Percentiles rank a stretch among this genome's conserved stretches.
Conservation (phyloP, 768 basidiomycete genomes). For the Kockovaella imperatae region DNA sequence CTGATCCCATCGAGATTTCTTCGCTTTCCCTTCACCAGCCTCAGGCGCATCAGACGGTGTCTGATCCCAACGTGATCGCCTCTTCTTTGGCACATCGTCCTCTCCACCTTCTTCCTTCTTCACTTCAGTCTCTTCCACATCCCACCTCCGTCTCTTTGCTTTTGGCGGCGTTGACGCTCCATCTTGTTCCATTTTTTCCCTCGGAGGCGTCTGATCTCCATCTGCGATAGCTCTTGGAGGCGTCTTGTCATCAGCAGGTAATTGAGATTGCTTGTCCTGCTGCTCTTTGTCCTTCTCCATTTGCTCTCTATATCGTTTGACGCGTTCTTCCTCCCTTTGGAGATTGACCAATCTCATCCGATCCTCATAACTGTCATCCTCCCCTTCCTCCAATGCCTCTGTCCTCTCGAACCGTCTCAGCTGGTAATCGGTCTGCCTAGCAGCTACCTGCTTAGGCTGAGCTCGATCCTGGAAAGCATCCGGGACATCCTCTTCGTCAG, state of each 20-base stretch:
- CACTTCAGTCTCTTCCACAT: conserved; percentile 55
- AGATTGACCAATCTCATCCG: conserved; percentile 84
- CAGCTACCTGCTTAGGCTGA: conserved; percentile 83
- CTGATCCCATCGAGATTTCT: conserved; percentile 96
- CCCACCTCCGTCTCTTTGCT: conserved; percentile 46
- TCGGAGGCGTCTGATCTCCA: conserved; percentile 46
- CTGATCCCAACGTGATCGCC: conserved; percentile 93
- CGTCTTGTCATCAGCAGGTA: conserved; percentile 74
- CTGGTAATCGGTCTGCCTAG: conserved; percentile 91
- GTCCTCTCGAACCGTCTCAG: conserved; percentile 79
- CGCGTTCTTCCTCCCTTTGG: conserved; percentile 86
- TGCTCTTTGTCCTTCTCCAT: conserved; percentile 71
- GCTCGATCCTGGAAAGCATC: conserved; percentile 69
- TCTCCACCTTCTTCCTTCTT: conserved; percentile 63
- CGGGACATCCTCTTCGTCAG: conserved; percentile 76
- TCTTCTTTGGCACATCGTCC: conserved; percentile 69
- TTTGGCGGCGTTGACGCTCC: conserved; percentile 45
- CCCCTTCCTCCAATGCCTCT: conserved; percentile 56
- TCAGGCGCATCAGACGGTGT: conserved; percentile 61
- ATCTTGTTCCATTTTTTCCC: conserved; percentile 48
- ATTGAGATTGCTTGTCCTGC: conserved; percentile 53
- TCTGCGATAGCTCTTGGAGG: conserved; percentile 62
- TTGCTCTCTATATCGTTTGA: conserved; percentile 76
- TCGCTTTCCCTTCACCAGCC: conserved; percentile 55
- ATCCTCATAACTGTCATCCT: conserved; percentile 82